Base-by-base conservation (phyloP, 805 yeast genomes). In the Kodamaea restingae region DNA sequence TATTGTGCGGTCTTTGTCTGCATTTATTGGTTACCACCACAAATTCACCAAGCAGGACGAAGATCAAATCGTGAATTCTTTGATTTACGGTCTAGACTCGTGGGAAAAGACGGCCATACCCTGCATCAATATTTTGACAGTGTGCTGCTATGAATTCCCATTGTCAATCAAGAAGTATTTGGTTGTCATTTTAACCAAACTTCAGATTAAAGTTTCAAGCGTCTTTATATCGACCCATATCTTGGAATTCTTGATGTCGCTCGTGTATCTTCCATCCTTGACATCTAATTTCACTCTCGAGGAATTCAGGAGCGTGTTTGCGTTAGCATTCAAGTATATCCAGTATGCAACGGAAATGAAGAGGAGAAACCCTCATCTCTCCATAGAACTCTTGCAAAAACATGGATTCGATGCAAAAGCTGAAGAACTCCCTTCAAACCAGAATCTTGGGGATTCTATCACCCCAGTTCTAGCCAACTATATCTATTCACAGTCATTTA, bases 111-210 rank as follows among this genome's bases (percentile, higher is more conserved):
- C 95, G 0, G 85, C 88, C 0, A 75, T 81, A 25, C 88, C 95
- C 2, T 78, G 88, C 47, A 75, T 88, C 20, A 88, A 87, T 49
- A 80, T 82, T 31, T 63, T 90, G 42, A 78, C 84, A 4, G 71
- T 84, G 2, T 84, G 91, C 48, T 83, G 95, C 54, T 87, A 84
- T 55, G 95, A 86, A 54, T 69, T 84, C 24, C 95, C 95, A 1
- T 55, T 70, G 8, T 78, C 91, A 0, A 71, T 88, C 40, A 84
- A 81, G 55, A 80, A 81, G 50, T 82, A 69, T 49, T 55, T 87
- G 25, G 69, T 80, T 7, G 78, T 78, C n/a, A 77, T 88, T 8
- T 67, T 88, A 44, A 76, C 83, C n/a, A 76, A 76, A 38, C 61
- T 88, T 28, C 95, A 86, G 50, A 81, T 85, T 4, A 75, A 85